These are phyloP conservation scores for Candida smagusa DNA, from an alignment of 1,139 yeast species.

Conservation along the genomic window DNA sequence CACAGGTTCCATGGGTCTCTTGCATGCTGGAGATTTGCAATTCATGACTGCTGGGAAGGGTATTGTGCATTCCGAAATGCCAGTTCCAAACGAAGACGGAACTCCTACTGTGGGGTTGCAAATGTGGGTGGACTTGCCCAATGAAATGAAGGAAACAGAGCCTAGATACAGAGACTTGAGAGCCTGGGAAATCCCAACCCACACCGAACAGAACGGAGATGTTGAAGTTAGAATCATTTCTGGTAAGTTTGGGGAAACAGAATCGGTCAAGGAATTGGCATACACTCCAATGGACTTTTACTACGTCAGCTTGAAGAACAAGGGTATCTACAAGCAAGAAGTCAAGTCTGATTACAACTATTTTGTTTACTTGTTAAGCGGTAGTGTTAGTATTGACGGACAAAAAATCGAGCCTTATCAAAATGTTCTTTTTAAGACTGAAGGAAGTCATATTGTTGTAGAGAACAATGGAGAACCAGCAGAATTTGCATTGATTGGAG, in stretches of 20 bases:
- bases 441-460: conserved; percentile 59
- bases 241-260: conserved; percentile 73
- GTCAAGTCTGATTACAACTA: conserved; percentile 65
- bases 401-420: conserved; percentile 44
- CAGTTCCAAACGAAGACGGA: conserved; percentile 60
- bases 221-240: conserved; percentile 70
- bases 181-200: conserved; percentile 65
- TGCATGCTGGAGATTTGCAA: conserved; percentile 84
- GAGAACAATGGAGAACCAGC: conserved; percentile 29
- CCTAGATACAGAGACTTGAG: conserved; percentile 82
- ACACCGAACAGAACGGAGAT: conserved; percentile 63
- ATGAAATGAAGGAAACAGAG: conserved; percentile 57
- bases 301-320: conserved; percentile 64
- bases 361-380: conserved; percentile 68
- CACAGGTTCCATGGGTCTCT: conserved; percentile 75
- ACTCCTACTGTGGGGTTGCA: conserved; percentile 69
- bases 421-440: conserved; percentile 61
- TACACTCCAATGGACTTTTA: conserved; percentile 81
- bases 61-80: conserved; percentile 83
- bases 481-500: conserved; percentile 71
- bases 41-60: conserved; percentile 96
- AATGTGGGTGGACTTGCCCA: conserved; percentile 88
- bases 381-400: conserved; percentile 46
- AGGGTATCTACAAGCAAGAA: conserved; percentile 62
- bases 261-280: conserved; percentile 75